phyloP scores from a whole-genome alignment of 257 asterid genomes.

The Penstemon eatonii region DNA sequence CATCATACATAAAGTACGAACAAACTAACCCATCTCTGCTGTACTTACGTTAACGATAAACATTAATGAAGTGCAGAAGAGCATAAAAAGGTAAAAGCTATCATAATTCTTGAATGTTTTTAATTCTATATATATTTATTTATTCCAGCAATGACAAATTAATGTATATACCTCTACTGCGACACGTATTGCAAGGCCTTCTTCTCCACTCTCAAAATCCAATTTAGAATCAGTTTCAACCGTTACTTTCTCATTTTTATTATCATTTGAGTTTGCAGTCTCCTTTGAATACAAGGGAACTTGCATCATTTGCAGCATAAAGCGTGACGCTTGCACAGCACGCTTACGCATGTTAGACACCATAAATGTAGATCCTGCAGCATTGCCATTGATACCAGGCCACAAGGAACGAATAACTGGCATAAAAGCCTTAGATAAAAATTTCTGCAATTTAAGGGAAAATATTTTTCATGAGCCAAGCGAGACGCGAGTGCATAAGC shows the following conservation, averaged over 20 bases:
- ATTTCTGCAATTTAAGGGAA: constrained; percentile 57
- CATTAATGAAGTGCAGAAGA: not conserved
- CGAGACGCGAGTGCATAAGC: not conserved
- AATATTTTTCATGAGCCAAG: constrained; percentile 9
- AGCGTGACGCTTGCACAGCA: constrained; percentile 89
- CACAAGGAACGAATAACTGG: constrained; percentile 83
- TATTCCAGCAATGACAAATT: not conserved
- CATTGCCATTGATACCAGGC: constrained; percentile 83
- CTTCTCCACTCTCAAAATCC: constrained; percentile 74
- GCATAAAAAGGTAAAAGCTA: constrained; percentile 1
- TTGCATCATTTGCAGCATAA: constrained; percentile 96
- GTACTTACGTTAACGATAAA: not conserved
- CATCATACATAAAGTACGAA: not conserved
- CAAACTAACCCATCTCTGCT: not conserved
- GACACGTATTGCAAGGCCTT: constrained; percentile 86
- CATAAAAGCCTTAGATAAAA: constrained; percentile 72
- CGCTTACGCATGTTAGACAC: constrained; percentile 84
- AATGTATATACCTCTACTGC: constrained; percentile 71
- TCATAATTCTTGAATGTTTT: not conserved
- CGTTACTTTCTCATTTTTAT: constrained; percentile 33
- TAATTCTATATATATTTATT: constrained; percentile 3
- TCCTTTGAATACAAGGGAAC: constrained; percentile 61
- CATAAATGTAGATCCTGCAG: constrained; percentile 52
- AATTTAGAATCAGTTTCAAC: constrained; percentile 37
- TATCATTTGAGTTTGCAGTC: constrained; percentile 33